These are phyloP conservation scores for Zymoseptoria brevis DNA, from an alignment of 2,329 filamentous ascomycete species.

Conservation along the genomic window DNA sequence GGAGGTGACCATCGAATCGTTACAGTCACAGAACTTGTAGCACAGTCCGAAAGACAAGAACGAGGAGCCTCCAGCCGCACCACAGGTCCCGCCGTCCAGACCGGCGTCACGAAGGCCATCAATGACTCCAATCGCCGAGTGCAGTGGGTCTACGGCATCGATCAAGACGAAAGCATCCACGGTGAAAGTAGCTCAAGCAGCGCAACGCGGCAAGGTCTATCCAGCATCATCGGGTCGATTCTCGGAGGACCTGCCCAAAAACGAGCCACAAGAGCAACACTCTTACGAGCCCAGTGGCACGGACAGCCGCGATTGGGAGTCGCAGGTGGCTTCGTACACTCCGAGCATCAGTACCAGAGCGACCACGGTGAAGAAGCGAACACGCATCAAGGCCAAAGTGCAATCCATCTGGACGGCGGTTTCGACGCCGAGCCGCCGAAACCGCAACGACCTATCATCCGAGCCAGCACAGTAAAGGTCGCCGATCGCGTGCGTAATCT, in stretches of 20 bases:
- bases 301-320: neutral
- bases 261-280: slow-evolving; percentile 9
- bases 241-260: slow-evolving; percentile 7
- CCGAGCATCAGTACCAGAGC: neutral
- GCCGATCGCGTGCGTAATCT: slow-evolving; percentile 15
- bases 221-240: slow-evolving; percentile 8
- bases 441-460: neutral
- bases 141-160: neutral
- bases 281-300: slow-evolving; percentile 1
- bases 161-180: neutral
- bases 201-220: slow-evolving; percentile 3
- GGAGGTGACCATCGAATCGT: neutral
- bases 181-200: neutral
- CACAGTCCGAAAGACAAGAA: neutral
- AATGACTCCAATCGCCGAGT: neutral
- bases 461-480: slow-evolving; percentile 7
- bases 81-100: neutral
- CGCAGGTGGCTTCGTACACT: neutral
- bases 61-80: neutral
- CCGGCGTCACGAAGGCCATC: neutral
- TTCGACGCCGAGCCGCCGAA: slow-evolving; percentile 5
- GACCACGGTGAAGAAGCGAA: neutral
- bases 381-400: slow-evolving; percentile 6
- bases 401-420: slow-evolving; percentile 9
- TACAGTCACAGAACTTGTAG: neutral